phyloP scores from a whole-genome alignment of 371 early-diverging fungal species.

The Apophysomyces elegans region DNA sequence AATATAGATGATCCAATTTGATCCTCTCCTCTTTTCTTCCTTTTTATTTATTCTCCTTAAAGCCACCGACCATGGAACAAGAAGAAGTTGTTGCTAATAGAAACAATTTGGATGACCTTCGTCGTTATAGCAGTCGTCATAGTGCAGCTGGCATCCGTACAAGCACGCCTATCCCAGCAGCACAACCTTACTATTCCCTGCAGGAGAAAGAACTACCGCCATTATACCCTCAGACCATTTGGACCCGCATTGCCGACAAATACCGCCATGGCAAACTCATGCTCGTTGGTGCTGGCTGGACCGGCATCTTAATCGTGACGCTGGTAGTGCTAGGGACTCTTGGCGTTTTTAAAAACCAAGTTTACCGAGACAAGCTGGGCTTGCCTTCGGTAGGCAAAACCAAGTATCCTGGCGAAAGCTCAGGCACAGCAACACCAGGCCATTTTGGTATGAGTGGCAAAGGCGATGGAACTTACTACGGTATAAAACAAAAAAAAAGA shows the following conservation, averaged over 20 bases:
- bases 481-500: constrained; percentile 15
- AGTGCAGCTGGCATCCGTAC: constrained; percentile 6
- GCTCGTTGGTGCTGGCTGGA: constrained; percentile 26
- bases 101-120: background rate
- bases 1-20: background rate
- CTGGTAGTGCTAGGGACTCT: constrained; percentile 40
- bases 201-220: constrained; percentile 17
- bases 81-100: background rate
- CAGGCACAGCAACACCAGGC: constrained; percentile 35
- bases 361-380: constrained; percentile 33
- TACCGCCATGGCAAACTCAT: constrained; percentile 39
- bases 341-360: constrained; percentile 36
- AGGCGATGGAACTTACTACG: constrained; percentile 56
- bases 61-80: background rate
- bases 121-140: background rate
- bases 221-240: constrained; percentile 28
- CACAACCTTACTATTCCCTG: constrained; percentile 19
- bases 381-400: constrained; percentile 38
- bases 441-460: constrained; percentile 40
- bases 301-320: constrained; percentile 35
- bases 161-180: constrained; percentile 14
- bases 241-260: constrained; percentile 37
- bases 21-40: background rate
- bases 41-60: background rate
- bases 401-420: constrained; percentile 43